Conservation (phyloP, 306 rosid genomes). For the Pterocarpus macrocarpus region DNA sequence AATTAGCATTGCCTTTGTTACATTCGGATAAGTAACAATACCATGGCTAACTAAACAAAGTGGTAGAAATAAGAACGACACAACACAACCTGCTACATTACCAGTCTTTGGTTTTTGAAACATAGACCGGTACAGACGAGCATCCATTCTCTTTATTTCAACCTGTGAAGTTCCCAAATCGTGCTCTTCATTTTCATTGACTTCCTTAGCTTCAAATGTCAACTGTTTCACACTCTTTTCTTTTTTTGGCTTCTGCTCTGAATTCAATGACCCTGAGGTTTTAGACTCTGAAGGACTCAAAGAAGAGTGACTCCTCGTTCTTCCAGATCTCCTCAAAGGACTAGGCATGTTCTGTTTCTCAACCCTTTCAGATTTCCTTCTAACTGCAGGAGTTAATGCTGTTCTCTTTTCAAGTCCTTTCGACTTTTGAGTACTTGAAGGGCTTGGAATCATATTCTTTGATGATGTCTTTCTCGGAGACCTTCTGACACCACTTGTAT, state of each 20-base stretch:
- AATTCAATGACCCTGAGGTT: conserved; percentile 53
- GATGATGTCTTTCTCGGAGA: conserved; percentile 59
- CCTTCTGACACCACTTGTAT: conserved; percentile 61
- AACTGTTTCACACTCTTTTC: conserved; percentile 63
- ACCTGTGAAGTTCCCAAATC: conserved; percentile 40
- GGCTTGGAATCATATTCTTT: conserved; percentile 49
- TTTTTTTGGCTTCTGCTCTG: conserved; percentile 53
- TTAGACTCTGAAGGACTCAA: conserved; percentile 60
- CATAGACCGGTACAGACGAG: conserved; percentile 56
- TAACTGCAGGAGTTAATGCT: conserved; percentile 44
- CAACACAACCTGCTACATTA: conserved; percentile 47
- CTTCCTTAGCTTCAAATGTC: conserved; percentile 57
- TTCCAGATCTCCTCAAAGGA: conserved; percentile 68
- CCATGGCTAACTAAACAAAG: conserved; percentile 12
- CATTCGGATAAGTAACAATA: conserved; percentile 35
- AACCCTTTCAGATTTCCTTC: conserved; percentile 53
- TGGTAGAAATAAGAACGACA: conserved; percentile 15
- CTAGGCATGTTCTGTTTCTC: conserved; percentile 58
- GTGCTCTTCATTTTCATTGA: conserved; percentile 45
- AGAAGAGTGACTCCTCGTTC: conserved; percentile 51
- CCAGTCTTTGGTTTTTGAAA: conserved; percentile 46
- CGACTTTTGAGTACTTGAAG: conserved; percentile 57
- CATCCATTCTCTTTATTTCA: conserved; percentile 53
- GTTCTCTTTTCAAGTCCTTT: conserved; percentile 53
- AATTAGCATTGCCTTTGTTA: conserved; percentile 15